Evolutionary conservation across 805 yeast species (phyloP), one percentile per base, ranked within the genome.

Genomic region (Helenozyma baotianmanensis): DNA sequence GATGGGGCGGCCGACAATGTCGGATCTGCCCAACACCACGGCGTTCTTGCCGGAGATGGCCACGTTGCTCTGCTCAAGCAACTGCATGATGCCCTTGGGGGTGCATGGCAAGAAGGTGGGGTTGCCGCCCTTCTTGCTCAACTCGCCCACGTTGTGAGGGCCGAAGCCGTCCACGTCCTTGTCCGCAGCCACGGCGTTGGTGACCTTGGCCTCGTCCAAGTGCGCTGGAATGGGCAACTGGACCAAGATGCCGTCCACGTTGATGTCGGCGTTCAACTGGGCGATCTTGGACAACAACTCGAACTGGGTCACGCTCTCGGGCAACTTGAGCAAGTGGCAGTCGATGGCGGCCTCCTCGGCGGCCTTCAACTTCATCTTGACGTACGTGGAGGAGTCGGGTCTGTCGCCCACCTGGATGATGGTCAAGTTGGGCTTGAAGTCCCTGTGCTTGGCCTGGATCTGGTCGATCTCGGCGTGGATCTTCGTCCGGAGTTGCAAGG

Each of bases 101-200:
- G 95, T 84, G 56, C 94, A 84, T 24, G 95, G 94, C 50, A 80
- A 64, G 58, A 79, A 84, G 36, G 57, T 56, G 23, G 94, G 92
- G 14, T 66, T 51, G 25, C 90, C 92, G 39, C 78, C 80, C 54
- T 73, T 79, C 53, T 83, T 83, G 44, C 82, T 70, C 45, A 84
- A 66, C 52, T 82, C 89, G 36, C 92, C 92, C 25, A 80, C 78
- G 54, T 84, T 84, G 62, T 58, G 75, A 36, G 85, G 80, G 34
- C 84, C 85, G 50, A 84, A 82, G 1, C 95, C 95, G 56, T 84
- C 95, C 23, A 84, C 90, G 50, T 84, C 95, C 53, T 84, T 84
- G 32, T 68, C 68, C 23, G 77, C 74, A 21, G 66, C 56, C 14
- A 84, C 90, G 23, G 82, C 71, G 50, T 76, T 74, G 25, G 92